Percentiles rank a stretch among this genome's conserved stretches.
These are phyloP conservation scores for Corrigiola litoralis DNA, from an alignment of 179 eudicot species.

Conservation along the genomic window DNA sequence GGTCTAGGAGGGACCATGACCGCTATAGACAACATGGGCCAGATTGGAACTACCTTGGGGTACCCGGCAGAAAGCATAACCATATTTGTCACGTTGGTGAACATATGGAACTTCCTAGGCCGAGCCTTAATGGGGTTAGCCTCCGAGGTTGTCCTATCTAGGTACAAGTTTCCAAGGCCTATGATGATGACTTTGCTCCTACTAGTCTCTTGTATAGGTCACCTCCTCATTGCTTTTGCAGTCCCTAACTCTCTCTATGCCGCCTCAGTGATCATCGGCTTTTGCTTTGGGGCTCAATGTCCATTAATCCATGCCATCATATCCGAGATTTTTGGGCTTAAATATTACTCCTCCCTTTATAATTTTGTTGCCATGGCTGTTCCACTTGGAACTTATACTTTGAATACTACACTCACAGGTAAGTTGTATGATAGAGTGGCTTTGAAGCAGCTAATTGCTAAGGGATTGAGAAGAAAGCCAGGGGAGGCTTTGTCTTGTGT, in stretches of 20 bases:
- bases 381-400: slow-evolving; percentile 8
- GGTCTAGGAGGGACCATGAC: slow-evolving; percentile 16
- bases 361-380: slow-evolving; percentile 1
- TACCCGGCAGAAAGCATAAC: slow-evolving; percentile 6
- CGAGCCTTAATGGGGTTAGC: background rate
- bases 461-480: slow-evolving; percentile 7
- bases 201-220: slow-evolving; percentile 12
- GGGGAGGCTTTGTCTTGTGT: slow-evolving; percentile 3
- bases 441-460: background rate
- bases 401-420: background rate
- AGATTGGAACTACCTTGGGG: slow-evolving; percentile 7
- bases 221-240: slow-evolving; percentile 14
- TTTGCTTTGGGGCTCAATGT: slow-evolving; percentile 9
- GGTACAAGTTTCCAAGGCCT: slow-evolving; percentile 12
- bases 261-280: slow-evolving; percentile 11
- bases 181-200: slow-evolving; percentile 9
- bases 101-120: slow-evolving; percentile 13
- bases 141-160: slow-evolving; percentile 8
- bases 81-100: slow-evolving; percentile 5
- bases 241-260: slow-evolving; percentile 9
- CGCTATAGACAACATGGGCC: slow-evolving; percentile 12
- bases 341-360: background rate
- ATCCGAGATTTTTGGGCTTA: slow-evolving; percentile 11
- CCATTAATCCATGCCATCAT: slow-evolving; percentile 10
- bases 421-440: slow-evolving; percentile 6